Conservation (phyloP, 2,329 filamentous ascomycete genomes). For the Thielaviopsis euricoi region DNA sequence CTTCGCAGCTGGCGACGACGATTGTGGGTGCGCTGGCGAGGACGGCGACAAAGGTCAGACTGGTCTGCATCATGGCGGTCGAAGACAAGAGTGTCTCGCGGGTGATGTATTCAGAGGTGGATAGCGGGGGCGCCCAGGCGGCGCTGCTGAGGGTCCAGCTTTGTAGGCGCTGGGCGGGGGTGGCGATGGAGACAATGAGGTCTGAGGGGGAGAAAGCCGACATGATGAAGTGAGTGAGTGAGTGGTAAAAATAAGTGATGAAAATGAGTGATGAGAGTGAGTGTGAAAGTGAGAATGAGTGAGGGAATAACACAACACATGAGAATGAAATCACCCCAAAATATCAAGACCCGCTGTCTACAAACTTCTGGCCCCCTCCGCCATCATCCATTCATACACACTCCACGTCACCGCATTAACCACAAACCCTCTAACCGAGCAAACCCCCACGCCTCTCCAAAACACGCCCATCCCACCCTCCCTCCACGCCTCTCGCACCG, state of each 20-base stretch:
- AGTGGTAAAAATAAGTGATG: too few species aligned
- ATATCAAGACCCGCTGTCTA: too few species aligned
- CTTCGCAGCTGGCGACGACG: not conserved
- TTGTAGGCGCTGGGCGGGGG: too few species aligned
- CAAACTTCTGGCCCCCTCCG: constrained; percentile 18
- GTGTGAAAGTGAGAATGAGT: too few species aligned
- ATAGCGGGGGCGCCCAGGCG: not conserved
- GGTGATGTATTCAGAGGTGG: not conserved
- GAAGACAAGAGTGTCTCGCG: not conserved
- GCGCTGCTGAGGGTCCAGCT: too few species aligned
- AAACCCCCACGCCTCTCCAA: constrained; percentile 61
- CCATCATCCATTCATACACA: constrained; percentile 79
- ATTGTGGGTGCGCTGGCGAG: too few species aligned
- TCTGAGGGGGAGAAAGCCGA: too few species aligned
- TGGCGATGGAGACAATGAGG: too few species aligned
- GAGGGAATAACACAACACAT: too few species aligned
- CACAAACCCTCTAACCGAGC: constrained; percentile 71
- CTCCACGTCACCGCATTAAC: constrained; percentile 93
- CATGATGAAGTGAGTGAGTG: too few species aligned
- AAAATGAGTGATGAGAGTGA: too few species aligned
- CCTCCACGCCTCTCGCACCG: constrained; percentile 45
- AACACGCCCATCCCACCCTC: constrained; percentile 46
- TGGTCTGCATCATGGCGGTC: not conserved
- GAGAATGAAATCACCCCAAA: too few species aligned
- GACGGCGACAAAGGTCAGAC: not conserved